Percentiles rank a stretch among this genome's conserved stretches.
These are phyloP conservation scores for Tripterygium wilfordii DNA, from an alignment of 177 flowering plant genomes.

Conservation along the genomic window DNA sequence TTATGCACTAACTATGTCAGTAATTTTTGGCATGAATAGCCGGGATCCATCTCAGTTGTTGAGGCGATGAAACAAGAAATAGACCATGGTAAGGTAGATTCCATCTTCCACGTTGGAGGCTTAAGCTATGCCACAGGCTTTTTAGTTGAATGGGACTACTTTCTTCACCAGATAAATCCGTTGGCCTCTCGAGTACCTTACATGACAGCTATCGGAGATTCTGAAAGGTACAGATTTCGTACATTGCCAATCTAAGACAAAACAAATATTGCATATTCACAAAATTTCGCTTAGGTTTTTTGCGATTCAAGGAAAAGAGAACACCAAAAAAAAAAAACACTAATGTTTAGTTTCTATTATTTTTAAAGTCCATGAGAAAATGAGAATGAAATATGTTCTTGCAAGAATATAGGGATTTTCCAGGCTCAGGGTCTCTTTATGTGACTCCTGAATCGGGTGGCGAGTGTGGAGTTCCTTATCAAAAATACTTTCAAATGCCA, in stretches of 20 bases:
- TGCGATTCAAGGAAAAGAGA: too few species aligned
- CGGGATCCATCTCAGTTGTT: constrained; percentile 68
- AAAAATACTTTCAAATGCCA: constrained; percentile 90
- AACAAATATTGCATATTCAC: too few species aligned
- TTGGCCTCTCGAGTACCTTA: constrained; percentile 73
- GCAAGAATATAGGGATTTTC: constrained; percentile 42
- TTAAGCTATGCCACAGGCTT: constrained; percentile 96
- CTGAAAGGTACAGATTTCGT: constrained; percentile 91
- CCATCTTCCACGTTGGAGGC: constrained; percentile 86
- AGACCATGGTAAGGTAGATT: constrained; percentile 46
- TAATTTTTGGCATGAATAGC: too few species aligned
- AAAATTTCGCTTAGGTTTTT: too few species aligned
- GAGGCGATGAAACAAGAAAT: constrained; percentile 63
- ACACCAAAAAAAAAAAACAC: too few species aligned
- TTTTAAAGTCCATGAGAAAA: not conserved
- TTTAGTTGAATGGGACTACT: constrained; percentile 91
- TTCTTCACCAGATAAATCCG: constrained; percentile 63
- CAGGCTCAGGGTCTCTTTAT: constrained; percentile 57
- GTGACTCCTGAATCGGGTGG: constrained; percentile 81
- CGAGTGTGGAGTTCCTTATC: constrained; percentile 89
- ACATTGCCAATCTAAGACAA: too few species aligned
- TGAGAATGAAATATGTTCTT: not conserved
- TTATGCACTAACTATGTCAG: too few species aligned
- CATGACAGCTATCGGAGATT: constrained; percentile 96
- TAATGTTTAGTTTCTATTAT: not conserved